phyloP scores from a whole-genome alignment of 148 eudicot species.

The Cornus controversa region DNA sequence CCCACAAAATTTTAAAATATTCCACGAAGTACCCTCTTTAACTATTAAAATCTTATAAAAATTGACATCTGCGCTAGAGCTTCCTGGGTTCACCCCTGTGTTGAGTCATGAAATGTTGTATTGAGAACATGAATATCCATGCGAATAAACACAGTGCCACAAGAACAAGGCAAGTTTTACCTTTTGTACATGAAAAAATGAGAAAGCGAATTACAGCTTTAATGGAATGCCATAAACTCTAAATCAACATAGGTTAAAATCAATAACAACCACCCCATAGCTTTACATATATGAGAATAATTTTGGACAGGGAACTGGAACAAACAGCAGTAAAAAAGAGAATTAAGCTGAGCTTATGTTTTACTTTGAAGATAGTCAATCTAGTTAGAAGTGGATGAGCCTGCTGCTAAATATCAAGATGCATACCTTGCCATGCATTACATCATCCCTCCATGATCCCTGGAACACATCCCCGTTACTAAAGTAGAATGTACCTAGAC shows the following conservation, averaged over 20 bases:
- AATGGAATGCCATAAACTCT: neutral
- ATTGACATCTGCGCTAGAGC: no score
- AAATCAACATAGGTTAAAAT: neutral
- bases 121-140: neutral
- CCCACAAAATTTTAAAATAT: no score
- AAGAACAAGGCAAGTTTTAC: neutral
- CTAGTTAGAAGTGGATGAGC: neutral
- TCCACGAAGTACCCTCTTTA: no score
- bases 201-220: neutral
- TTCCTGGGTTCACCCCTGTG: no score
- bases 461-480: slow-evolving; percentile 86
- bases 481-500: slow-evolving; percentile 79
- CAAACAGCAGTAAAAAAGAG: neutral
- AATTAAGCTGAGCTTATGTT: neutral
- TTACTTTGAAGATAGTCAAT: neutral
- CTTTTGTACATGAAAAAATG: neutral
- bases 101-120: no score
- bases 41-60: no score
- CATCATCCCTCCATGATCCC: slow-evolving; percentile 97
- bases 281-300: neutral
- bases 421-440: slow-evolving; percentile 95
- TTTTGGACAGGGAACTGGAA: neutral
- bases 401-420: neutral
- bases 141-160: neutral
- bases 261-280: neutral